These are phyloP conservation scores for Diplodia mutila DNA, from an alignment of 2,329 filamentous ascomycete genomes.

Conservation along the genomic window DNA sequence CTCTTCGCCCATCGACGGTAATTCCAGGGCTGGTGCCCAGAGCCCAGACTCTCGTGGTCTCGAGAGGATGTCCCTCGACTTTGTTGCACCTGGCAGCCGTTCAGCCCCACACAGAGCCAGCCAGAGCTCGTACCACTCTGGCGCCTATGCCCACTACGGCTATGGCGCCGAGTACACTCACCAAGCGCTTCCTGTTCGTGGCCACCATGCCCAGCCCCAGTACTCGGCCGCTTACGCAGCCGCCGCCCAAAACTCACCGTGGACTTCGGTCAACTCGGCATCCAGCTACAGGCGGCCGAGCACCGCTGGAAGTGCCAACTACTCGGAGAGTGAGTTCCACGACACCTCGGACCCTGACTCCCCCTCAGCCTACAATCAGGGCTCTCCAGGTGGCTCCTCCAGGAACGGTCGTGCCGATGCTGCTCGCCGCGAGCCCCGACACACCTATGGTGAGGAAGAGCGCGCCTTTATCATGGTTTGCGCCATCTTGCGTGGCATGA, in stretches of 20 bases:
- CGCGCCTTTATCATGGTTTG: conserved; percentile 26
- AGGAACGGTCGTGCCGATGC: not conserved
- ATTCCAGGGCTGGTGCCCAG: not conserved
- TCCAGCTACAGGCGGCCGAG: conserved; percentile 7
- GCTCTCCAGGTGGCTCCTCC: conserved; percentile 1
- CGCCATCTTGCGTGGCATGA: conserved; percentile 22
- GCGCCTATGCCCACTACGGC: conserved; percentile 14
- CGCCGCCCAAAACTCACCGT: not conserved
- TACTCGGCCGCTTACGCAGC: conserved; percentile 3
- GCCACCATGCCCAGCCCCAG: not conserved
- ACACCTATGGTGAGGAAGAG: conserved; percentile 25
- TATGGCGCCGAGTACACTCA: conserved; percentile 2
- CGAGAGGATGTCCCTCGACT: conserved; percentile 26
- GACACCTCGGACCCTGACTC: conserved; percentile 11
- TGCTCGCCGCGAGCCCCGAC: conserved; percentile 17
- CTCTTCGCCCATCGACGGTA: not conserved
- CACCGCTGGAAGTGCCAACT: conserved; percentile 10
- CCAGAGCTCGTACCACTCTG: not conserved
- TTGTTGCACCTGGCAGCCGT: conserved; percentile 23
- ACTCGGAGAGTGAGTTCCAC: conserved; percentile 12
- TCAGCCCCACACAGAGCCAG: conserved; percentile 8
- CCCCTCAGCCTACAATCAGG: not conserved
- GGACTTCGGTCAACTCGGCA: conserved; percentile 19
- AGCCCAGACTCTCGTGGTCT: conserved; percentile 22
- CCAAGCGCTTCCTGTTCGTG: not conserved